phyloP scores from a whole-genome alignment of 805 yeast genomes.

The Lipomyces sp. region DNA sequence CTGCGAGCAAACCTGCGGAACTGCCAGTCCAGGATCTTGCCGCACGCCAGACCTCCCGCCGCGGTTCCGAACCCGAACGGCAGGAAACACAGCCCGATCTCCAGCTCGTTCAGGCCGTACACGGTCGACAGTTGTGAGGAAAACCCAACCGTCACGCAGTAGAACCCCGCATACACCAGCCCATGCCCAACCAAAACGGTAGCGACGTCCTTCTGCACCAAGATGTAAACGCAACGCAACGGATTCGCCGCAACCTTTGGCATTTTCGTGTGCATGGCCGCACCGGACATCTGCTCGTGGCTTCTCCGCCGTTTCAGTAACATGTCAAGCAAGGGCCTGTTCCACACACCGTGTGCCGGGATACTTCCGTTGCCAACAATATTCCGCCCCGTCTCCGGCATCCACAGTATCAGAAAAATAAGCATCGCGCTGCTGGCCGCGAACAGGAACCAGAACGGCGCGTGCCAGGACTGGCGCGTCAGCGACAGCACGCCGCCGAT shows the following conservation, averaged over 20 bases:
- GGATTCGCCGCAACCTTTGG: conserved; percentile 14
- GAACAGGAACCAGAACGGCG: conserved; percentile 81
- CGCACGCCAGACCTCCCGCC: conserved; percentile 57
- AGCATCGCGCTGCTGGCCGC: conserved; percentile 58
- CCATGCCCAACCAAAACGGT: conserved; percentile 56
- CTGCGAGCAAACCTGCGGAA: conserved; percentile 15
- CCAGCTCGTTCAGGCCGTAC: conserved; percentile 52
- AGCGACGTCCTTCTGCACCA: conserved; percentile 46
- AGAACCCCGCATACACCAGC: conserved; percentile 66
- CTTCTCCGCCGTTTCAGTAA: background rate
- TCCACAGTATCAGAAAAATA: conserved; percentile 46
- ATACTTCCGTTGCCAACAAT: conserved; percentile 65
- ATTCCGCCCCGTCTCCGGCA: conserved; percentile 78
- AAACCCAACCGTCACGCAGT: conserved; percentile 62
- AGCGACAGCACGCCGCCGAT: conserved; percentile 66
- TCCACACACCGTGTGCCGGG: conserved; percentile 47
- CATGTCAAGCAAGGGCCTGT: conserved; percentile 16
- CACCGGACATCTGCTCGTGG: background rate
- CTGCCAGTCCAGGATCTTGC: conserved; percentile 44
- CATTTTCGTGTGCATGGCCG: background rate
- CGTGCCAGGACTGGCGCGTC: conserved; percentile 72
- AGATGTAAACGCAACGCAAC: conserved; percentile 39
- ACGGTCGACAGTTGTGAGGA: conserved; percentile 50
- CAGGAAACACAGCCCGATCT: conserved; percentile 68
- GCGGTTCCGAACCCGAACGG: conserved; percentile 71